These are phyloP conservation scores for Gautieria morchelliformis DNA, from an alignment of 768 basidiomycete species.

Conservation along the genomic window DNA sequence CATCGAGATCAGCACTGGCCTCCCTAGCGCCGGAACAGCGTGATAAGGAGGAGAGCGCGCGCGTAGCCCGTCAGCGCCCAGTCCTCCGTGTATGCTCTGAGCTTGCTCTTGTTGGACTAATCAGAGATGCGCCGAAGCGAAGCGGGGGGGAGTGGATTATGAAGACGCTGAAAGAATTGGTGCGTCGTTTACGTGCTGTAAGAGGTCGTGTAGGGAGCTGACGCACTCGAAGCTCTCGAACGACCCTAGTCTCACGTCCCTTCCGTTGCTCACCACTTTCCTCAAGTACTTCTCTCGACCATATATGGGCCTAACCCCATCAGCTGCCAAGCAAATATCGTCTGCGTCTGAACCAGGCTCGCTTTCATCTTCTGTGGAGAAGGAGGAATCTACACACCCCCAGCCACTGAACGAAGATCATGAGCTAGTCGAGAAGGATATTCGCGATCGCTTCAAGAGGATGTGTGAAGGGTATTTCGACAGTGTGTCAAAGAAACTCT, in stretches of 20 bases:
- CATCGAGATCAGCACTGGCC: constrained; percentile 47
- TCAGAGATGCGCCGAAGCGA: constrained; percentile 56
- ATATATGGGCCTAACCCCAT: constrained; percentile 70
- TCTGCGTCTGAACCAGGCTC: constrained; percentile 45
- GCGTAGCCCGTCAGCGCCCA: constrained; percentile 76
- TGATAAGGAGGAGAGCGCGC: constrained; percentile 82
- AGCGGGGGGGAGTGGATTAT: constrained; percentile 88
- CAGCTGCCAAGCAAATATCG: constrained; percentile 48
- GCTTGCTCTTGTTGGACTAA: constrained; percentile 78
- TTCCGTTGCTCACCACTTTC: constrained; percentile 86
- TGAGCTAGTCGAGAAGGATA: constrained; percentile 77
- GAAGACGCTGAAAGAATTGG: constrained; percentile 77
- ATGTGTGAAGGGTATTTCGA: constrained; percentile 95
- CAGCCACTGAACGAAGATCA: constrained; percentile 28
- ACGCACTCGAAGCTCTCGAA: constrained; percentile 59
- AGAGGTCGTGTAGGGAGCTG: neutral
- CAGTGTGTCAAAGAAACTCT: constrained; percentile 80
- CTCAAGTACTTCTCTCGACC: constrained; percentile 86
- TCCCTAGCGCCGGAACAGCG: constrained; percentile 63
- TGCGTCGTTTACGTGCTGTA: constrained; percentile 29
- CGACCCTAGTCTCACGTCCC: constrained; percentile 76
- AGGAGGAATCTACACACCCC: constrained; percentile 10
- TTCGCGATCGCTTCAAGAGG: constrained; percentile 80
- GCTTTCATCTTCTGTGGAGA: constrained; percentile 29
- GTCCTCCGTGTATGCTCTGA: constrained; percentile 83